phyloP scores from a whole-genome alignment of 2,329 filamentous ascomycete species.

The Orbilia brochopaga region DNA sequence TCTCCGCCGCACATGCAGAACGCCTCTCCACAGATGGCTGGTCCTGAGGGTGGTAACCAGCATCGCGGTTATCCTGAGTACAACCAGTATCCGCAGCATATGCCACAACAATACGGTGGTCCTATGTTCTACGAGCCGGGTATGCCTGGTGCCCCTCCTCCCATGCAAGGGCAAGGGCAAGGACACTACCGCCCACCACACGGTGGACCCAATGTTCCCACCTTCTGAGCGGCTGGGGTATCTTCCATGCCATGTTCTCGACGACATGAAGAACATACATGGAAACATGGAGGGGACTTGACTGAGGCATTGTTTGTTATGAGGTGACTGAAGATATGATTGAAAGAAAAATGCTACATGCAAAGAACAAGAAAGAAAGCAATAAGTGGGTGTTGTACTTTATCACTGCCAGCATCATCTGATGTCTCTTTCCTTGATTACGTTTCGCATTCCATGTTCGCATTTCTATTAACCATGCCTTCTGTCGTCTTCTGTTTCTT shows the following conservation, averaged over 20 bases:
- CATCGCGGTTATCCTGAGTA: constrained; percentile 26
- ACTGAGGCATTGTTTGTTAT: too few relatives aligned
- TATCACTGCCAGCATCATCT: not conserved
- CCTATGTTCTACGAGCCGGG: constrained; percentile 29
- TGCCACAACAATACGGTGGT: constrained; percentile 19
- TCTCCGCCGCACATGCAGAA: constrained; percentile 23
- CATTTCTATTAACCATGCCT: not conserved
- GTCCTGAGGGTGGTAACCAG: constrained; percentile 25
- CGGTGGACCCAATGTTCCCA: constrained; percentile 16
- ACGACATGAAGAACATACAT: too few relatives aligned
- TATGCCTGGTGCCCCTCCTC: constrained; percentile 15
- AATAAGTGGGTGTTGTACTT: not conserved
- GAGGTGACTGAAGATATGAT: too few relatives aligned
- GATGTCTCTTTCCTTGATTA: not conserved
- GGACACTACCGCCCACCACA: constrained; percentile 30
- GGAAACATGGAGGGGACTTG: too few relatives aligned
- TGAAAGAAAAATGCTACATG: too few relatives aligned
- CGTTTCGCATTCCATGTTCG: not conserved
- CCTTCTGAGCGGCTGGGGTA: constrained; percentile 14
- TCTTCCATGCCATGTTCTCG: not conserved
- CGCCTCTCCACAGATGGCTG: constrained; percentile 14
- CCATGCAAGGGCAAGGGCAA: constrained; percentile 12
- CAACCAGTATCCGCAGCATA: constrained; percentile 18
- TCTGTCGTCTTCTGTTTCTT: not conserved
- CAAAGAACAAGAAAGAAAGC: not conserved